phyloP scores from a whole-genome alignment of 78 protist genomes.

The Pigoraptor vietnamica region DNA sequence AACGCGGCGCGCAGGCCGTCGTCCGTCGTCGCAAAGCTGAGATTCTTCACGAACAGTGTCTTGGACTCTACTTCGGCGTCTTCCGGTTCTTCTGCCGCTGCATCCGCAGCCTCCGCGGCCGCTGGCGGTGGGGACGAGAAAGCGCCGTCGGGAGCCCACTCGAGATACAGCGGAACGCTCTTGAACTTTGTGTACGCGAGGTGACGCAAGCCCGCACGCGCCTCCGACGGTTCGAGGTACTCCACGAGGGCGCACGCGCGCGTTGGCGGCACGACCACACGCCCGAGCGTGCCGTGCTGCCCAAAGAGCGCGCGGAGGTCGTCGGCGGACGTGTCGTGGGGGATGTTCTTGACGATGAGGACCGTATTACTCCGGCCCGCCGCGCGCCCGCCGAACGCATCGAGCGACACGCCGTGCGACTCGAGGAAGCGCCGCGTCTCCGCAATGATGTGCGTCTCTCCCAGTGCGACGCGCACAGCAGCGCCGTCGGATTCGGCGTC shows the following conservation, averaged over 20 bases:
- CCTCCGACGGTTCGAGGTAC: conserved; percentile 68
- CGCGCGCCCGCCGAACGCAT: conserved; percentile 16
- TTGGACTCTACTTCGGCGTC: neutral
- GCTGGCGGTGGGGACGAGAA: neutral
- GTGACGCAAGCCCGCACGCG: conserved; percentile 71
- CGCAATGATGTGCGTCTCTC: conserved; percentile 73
- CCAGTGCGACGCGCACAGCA: conserved; percentile 80
- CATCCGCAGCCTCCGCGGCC: neutral
- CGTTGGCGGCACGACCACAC: conserved; percentile 66
- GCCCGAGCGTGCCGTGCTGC: conserved; percentile 35
- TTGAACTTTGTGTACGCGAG: conserved; percentile 80
- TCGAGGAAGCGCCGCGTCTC: conserved; percentile 28
- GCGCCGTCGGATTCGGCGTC: conserved; percentile 14
- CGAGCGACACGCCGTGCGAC: conserved; percentile 56
- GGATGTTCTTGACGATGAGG: conserved; percentile 86
- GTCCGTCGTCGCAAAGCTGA: conserved; percentile 71
- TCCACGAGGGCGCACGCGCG: conserved; percentile 76
- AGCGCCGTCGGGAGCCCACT: conserved; percentile 86
- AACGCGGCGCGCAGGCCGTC: conserved; percentile 50
- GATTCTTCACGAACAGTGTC: conserved; percentile 85
- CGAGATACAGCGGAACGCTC: conserved; percentile 85
- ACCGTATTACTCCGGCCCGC: conserved; percentile 1
- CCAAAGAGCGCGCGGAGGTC: conserved; percentile 55
- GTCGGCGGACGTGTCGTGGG: conserved; percentile 21
- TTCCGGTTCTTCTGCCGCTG: neutral